Conservation (phyloP, 495 filamentous ascomycete genomes). For the Astrothelium macrocarpum region DNA sequence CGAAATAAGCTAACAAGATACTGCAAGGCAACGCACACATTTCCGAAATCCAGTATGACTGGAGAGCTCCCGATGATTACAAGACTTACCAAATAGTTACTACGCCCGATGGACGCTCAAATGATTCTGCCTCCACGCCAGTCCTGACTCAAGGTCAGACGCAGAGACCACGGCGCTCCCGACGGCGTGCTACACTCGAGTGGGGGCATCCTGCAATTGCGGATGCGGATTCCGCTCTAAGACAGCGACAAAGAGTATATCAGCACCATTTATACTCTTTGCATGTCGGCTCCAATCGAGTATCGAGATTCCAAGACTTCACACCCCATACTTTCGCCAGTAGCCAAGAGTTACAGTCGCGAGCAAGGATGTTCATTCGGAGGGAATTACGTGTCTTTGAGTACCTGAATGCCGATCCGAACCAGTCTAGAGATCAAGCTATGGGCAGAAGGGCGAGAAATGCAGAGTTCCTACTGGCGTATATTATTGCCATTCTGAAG, state of each 20-base stretch:
- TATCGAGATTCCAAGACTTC: constrained; percentile 69
- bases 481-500: constrained; percentile 79
- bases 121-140: not conserved
- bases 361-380: constrained; percentile 79
- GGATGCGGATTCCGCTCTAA: constrained; percentile 45
- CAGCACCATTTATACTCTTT: constrained; percentile 65
- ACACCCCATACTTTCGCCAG: constrained; percentile 55
- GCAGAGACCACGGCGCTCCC: not conserved
- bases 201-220: not conserved
- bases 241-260: constrained; percentile 67
- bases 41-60: constrained; percentile 58
- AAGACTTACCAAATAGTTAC: constrained; percentile 42
- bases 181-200: constrained; percentile 5
- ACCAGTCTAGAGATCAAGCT: constrained; percentile 1
- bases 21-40: constrained; percentile 52
- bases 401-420: constrained; percentile 48
- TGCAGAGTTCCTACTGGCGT: constrained; percentile 83
- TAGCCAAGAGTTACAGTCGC: constrained; percentile 60
- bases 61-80: constrained; percentile 41
- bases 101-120: not conserved
- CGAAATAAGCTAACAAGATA: not conserved
- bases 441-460: constrained; percentile 48
- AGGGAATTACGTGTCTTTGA: constrained; percentile 82
- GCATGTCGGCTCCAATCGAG: constrained; percentile 74
- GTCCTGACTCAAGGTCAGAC: not conserved